These are phyloP conservation scores for Fagopyrum esculentum DNA, from an alignment of 148 eudicot species.

Conservation along the genomic window DNA sequence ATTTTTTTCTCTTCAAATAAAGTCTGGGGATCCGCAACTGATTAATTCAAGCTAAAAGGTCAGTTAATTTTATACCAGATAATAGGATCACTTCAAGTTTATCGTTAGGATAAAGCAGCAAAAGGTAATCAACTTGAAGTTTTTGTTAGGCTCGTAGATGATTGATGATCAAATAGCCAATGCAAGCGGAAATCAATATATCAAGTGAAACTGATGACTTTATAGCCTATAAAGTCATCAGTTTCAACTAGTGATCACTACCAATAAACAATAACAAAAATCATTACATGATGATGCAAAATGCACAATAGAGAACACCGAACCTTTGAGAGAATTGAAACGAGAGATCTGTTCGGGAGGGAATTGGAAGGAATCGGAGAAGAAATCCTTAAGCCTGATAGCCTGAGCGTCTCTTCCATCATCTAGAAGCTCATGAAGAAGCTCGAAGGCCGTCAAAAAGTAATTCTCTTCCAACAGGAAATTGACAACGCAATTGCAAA, in stretches of 20 bases:
- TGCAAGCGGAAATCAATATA: too few species aligned
- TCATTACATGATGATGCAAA: not conserved
- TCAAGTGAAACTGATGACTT: not conserved
- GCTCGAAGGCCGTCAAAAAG: conserved; percentile 87
- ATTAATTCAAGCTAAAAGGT: conserved; percentile 17
- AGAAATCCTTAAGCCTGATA: conserved; percentile 85
- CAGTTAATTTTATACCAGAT: too few species aligned
- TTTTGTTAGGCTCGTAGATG: not conserved
- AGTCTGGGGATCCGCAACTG: conserved; percentile 94
- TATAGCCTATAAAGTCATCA: too few species aligned
- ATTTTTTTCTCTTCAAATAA: conserved; percentile 83
- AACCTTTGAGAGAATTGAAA: conserved; percentile 87
- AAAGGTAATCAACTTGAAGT: not conserved
- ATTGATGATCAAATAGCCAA: too few species aligned
- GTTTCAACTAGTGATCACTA: not conserved
- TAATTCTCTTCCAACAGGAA: conserved; percentile 91
- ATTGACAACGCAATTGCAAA: conserved; percentile 98
- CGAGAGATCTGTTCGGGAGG: conserved; percentile 98
- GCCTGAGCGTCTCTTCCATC: conserved; percentile 95
- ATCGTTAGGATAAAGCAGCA: not conserved
- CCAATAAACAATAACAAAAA: not conserved
- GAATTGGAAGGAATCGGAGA: conserved; percentile 74
- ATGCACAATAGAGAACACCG: not conserved
- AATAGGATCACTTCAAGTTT: not conserved
- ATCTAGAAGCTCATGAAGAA: conserved; percentile 95